phyloP scores from a whole-genome alignment of 306 rosid species.

The Lotus japonicus region DNA sequence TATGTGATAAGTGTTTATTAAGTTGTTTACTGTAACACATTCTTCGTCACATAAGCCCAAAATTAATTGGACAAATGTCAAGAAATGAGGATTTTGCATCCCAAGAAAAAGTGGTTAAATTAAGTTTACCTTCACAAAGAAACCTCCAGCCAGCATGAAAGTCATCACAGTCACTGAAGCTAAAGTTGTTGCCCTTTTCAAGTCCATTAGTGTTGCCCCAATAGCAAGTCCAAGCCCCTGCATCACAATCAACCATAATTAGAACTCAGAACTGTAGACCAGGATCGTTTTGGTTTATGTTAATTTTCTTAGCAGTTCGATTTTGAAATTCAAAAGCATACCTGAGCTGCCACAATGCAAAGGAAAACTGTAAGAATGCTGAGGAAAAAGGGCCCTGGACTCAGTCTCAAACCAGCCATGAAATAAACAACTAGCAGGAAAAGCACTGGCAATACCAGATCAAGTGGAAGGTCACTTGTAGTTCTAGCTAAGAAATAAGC shows the following conservation, averaged over 20 bases:
- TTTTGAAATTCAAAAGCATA: conserved; percentile 17
- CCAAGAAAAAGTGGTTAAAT: background rate
- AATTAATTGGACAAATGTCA: background rate
- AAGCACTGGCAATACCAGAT: conserved; percentile 62
- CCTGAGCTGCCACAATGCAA: conserved; percentile 96
- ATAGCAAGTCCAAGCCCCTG: conserved; percentile 96
- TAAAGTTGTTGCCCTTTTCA: conserved; percentile 83
- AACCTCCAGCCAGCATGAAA: conserved; percentile 98
- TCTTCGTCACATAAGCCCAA: background rate
- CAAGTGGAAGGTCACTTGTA: conserved; percentile 91
- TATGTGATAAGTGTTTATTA: too few relatives aligned
- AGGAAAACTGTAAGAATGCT: conserved; percentile 80
- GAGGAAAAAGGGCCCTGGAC: conserved; percentile 58
- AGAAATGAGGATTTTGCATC: background rate
- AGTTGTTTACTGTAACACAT: too few relatives aligned
- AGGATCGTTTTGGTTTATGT: background rate
- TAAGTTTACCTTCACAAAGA: conserved; percentile 67
- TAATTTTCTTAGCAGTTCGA: background rate
- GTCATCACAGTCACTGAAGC: conserved; percentile 97
- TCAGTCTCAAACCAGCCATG: conserved; percentile 77
- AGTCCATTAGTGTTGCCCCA: conserved; percentile 88
- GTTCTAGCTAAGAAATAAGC: conserved; percentile 95
- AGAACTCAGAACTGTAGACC: too few relatives aligned
- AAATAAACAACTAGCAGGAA: conserved; percentile 85
- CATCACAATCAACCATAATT: conserved; percentile 9